These are phyloP conservation scores for Xerocomus spinulosus DNA, from an alignment of 768 basidiomycete genomes.

Conservation along the genomic window DNA sequence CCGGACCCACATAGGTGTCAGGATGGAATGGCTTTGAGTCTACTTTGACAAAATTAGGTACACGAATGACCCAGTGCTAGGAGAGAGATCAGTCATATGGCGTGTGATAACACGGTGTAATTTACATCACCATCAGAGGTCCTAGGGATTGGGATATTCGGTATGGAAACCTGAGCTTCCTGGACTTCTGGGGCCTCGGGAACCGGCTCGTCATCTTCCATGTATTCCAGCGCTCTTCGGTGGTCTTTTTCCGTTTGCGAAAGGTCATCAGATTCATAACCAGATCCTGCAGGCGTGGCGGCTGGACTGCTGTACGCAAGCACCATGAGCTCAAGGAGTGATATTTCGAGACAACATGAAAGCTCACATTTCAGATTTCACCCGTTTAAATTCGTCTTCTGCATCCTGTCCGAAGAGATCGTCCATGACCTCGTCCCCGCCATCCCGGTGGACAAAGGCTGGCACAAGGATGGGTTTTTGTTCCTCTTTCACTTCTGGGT, in stretches of 20 bases:
- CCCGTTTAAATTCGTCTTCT: constrained; percentile 36
- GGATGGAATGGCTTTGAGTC: constrained; percentile 89
- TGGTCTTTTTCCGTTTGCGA: constrained; percentile 53
- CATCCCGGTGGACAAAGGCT: constrained; percentile 13
- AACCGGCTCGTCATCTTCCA: constrained; percentile 66
- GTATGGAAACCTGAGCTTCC: constrained; percentile 73
- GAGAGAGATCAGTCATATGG: constrained; percentile 5
- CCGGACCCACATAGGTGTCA: constrained; percentile 78
- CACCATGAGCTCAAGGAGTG: constrained; percentile 17
- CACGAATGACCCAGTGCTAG: constrained; percentile 82
- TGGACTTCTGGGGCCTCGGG: constrained; percentile 50
- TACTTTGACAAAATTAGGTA: constrained; percentile 91
- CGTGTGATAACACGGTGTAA: constrained; percentile 2
- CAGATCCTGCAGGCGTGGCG: constrained; percentile 38
- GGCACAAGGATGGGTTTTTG: constrained; percentile 11
- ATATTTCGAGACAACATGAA: constrained; percentile 1
- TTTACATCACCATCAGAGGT: constrained; percentile 80
- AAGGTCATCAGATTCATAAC: constrained; percentile 60
- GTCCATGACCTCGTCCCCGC: constrained; percentile 56
- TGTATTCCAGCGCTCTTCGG: constrained; percentile 74
- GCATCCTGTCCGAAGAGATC: constrained; percentile 79
- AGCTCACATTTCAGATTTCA: constrained; percentile 47
- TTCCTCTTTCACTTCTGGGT: constrained; percentile 17
- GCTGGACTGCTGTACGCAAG: constrained; percentile 33
- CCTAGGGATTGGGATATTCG: constrained; percentile 80